phyloP scores from a whole-genome alignment of 208 protist genomes.

The Leishmania turanica region DNA sequence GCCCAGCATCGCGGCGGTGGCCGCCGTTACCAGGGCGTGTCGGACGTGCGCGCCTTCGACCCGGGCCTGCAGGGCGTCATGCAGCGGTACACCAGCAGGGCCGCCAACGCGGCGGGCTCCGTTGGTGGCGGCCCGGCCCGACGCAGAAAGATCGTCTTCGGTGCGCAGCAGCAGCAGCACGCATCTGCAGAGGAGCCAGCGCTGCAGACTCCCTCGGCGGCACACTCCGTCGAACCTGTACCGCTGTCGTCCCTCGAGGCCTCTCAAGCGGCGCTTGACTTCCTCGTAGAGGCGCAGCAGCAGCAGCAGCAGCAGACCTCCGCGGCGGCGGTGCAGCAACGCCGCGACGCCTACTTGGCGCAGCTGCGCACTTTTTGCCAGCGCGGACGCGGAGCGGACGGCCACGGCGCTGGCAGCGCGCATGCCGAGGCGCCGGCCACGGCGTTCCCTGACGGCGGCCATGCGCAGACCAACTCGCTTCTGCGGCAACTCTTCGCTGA shows the following conservation, averaged over 20 bases:
- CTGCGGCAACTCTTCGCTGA: slow-evolving; percentile 49
- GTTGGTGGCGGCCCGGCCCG: not conserved
- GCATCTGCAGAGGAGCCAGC: not conserved
- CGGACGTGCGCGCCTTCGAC: slow-evolving; percentile 35
- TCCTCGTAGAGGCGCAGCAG: slow-evolving; percentile 13
- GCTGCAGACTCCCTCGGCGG: not conserved
- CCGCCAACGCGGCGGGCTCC: not conserved
- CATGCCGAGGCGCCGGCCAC: not conserved
- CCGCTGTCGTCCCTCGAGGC: not conserved
- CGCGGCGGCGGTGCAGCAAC: slow-evolving; percentile 7
- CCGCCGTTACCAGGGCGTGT: slow-evolving; percentile 8
- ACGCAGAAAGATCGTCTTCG: not conserved
- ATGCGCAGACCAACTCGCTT: slow-evolving; percentile 43
- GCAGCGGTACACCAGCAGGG: slow-evolving; percentile 13
- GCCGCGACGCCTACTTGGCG: slow-evolving; percentile 30
- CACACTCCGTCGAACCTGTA: not conserved
- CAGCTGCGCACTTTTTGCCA: slow-evolving; percentile 32
- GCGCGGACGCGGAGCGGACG: slow-evolving; percentile 1
- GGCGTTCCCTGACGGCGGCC: not conserved
- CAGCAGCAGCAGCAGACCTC: slow-evolving; percentile 19
- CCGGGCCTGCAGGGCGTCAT: slow-evolving; percentile 25
- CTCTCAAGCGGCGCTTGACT: slow-evolving; percentile 12
- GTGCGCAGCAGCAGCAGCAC: not conserved
- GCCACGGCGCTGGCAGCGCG: too few species aligned
- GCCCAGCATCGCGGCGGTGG: not conserved